Evolutionary conservation across 2,329 filamentous ascomycete species (phyloP), one percentile per base, ranked within the genome.

Genomic region (Botrytis fragariae): DNA sequence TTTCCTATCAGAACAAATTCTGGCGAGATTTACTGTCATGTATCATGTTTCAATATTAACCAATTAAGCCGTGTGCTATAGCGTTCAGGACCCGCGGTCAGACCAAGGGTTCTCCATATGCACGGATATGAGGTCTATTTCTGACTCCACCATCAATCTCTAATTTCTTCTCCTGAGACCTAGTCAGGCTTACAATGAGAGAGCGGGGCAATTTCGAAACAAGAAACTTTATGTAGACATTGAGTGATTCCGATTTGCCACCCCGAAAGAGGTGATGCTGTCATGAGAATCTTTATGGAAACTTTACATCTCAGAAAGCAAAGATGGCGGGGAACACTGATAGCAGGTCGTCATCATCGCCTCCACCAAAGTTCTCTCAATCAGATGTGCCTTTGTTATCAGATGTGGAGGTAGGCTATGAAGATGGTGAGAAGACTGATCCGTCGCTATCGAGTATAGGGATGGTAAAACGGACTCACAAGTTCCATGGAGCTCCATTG

Each of bases 91-190:
- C 14, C 35, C 69, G 59, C 69, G 69, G 16, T 71, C 60, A 65
- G 69, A 64, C 42, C 45, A 65, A 65, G 25, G 22, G 60, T 44
- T 65, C 60, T 65, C 37, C 45, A 20, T 45, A 18, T 61, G 68
- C 68, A 61, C 67, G 51, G 67, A 60, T 68, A 10, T 68, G n/a
- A 44, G 59, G 51, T 60, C 67, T 45, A 42, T 60, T 69, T 60
- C 35, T 69, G 59, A 68, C 73, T 16, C 72, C 74, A 69, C 61
- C 72, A 72, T 18, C 74, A 54, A 67, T 54, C 32, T 65, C 9
- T 65, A 35, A 75, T 69, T 75, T 75, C 60, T 16, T 73, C 44
- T 74, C 72, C 59, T 73, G 65, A 67, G 20, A 63, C 62, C 32
- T 29, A 25, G 39, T 18, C 60, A 32, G 45, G 29, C 57, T 54